These are phyloP conservation scores for Scenedesmus sp. DNA, from an alignment of 163 green algal species.

Conservation along the genomic window DNA sequence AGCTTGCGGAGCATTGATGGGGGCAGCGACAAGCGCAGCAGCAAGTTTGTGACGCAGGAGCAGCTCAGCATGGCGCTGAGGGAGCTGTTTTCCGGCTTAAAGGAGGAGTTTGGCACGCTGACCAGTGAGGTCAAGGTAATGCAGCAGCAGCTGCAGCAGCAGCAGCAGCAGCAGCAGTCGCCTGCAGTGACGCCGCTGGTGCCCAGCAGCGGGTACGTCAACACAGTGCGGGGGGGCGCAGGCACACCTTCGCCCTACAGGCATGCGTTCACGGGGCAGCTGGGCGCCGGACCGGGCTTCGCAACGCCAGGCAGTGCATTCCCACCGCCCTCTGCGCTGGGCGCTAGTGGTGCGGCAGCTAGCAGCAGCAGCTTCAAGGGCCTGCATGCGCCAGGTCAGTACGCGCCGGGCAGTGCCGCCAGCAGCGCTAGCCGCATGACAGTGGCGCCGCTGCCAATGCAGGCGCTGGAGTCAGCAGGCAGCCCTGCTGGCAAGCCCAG, in stretches of 20 bases:
- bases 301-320: background rate
- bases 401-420: constrained; percentile 15
- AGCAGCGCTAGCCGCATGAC: background rate
- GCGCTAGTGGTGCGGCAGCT: constrained; percentile 1
- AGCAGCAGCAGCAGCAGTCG: background rate
- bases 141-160: constrained; percentile 1
- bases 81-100: background rate
- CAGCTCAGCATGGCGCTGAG: background rate
- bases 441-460: constrained; percentile 35
- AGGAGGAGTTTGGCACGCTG: constrained; percentile 20
- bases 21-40: background rate
- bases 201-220: background rate
- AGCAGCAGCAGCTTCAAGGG: constrained; percentile 24
- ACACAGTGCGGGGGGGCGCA: background rate
- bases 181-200: background rate
- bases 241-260: background rate
- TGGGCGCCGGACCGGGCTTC: background rate
- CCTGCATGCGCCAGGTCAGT: background rate
- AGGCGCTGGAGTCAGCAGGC: constrained; percentile 10
- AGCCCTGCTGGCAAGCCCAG: background rate
- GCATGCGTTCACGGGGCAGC: background rate
- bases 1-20: background rate
- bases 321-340: background rate
- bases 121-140: background rate
- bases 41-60: constrained; percentile 17